phyloP scores from a whole-genome alignment of 1,284 basidiomycete species.

The Ceratobasidium sp. region DNA sequence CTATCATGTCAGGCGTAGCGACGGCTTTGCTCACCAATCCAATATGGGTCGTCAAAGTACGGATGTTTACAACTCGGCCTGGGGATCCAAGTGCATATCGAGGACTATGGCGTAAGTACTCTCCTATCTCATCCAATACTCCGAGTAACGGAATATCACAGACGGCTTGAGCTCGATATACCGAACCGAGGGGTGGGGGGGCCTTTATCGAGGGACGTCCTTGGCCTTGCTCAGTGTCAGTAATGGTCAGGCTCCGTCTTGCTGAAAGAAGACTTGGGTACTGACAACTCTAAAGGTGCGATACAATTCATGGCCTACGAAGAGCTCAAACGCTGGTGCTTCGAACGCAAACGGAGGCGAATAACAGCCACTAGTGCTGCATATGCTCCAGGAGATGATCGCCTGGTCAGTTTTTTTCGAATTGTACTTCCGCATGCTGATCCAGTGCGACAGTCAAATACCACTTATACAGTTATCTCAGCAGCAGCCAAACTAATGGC shows the following conservation, averaged over 20 bases:
- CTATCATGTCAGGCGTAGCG: constrained; percentile 72
- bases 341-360: constrained; percentile 75
- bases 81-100: constrained; percentile 76
- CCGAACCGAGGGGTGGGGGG: constrained; percentile 77
- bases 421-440: neutral
- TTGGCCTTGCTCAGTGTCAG: constrained; percentile 93
- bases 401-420: constrained; percentile 70
- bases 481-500: constrained; percentile 91
- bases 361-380: constrained; percentile 68
- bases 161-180: constrained; percentile 82
- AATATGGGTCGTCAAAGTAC: constrained; percentile 97
- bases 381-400: constrained; percentile 80
- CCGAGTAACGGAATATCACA: constrained; percentile 53
- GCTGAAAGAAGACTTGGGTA: neutral
- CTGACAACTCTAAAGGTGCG: constrained; percentile 58
- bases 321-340: constrained; percentile 91
- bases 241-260: constrained; percentile 66
- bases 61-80: constrained; percentile 89
- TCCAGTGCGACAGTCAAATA: constrained; percentile 75
- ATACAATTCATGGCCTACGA: constrained; percentile 98
- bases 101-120: constrained; percentile 78
- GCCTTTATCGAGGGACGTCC: constrained; percentile 88
- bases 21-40: constrained; percentile 98
- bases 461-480: constrained; percentile 92
- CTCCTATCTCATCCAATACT: constrained; percentile 29